phyloP scores from a whole-genome alignment of 441 rosid species.

The Gossypium aridum region DNA sequence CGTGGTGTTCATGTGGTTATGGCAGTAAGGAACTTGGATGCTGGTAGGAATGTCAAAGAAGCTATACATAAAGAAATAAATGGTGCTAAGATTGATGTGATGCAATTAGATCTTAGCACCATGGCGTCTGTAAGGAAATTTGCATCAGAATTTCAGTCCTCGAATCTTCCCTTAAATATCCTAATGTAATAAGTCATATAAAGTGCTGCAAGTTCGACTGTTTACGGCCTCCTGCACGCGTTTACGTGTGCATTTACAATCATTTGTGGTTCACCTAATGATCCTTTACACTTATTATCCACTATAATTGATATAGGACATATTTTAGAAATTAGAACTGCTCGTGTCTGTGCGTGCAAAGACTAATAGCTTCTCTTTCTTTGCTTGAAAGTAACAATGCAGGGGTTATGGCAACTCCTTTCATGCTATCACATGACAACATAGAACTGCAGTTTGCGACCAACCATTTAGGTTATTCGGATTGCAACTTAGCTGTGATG shows the following conservation, averaged over 20 bases:
- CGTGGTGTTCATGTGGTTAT: constrained; percentile 62
- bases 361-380: constrained; percentile 2
- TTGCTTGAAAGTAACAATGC: constrained; percentile 26
- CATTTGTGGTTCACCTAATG: background rate
- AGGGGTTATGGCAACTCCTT: constrained; percentile 48
- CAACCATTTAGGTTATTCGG: constrained; percentile 26
- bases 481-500: background rate
- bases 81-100: constrained; percentile 54
- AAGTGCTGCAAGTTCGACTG: background rate
- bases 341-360: background rate
- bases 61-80: constrained; percentile 47
- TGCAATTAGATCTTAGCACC: constrained; percentile 76
- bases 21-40: constrained; percentile 60
- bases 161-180: constrained; percentile 52
- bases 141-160: constrained; percentile 46
- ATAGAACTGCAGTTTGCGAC: constrained; percentile 66
- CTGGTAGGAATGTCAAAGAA: constrained; percentile 41
- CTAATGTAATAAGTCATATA: constrained; percentile 42
- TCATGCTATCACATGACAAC: constrained; percentile 44
- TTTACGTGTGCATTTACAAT: background rate
- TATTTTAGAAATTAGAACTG: background rate
- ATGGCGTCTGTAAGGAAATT: constrained; percentile 60
- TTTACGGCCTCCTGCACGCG: background rate
- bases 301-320: too few species aligned
- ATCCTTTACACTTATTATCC: background rate